Percentiles rank a stretch among this genome's conserved stretches.
These are phyloP conservation scores for Blastocystis hominis DNA, from an alignment of 352 stramenopile genomes.

Conservation along the genomic window DNA sequence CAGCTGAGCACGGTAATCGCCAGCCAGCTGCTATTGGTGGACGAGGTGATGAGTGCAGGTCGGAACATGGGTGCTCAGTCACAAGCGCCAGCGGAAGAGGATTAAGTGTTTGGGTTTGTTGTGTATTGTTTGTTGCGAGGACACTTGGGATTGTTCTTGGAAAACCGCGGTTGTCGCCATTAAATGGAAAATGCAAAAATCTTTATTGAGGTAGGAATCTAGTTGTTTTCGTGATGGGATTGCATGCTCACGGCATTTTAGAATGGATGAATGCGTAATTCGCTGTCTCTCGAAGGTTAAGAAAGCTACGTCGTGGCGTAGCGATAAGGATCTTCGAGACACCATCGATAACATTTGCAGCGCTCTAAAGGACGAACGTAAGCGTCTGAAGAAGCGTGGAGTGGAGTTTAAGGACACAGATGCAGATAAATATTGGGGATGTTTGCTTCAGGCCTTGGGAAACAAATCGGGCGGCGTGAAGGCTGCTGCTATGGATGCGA, in stretches of 20 bases:
- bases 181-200: not conserved
- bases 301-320: constrained; percentile 54
- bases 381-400: constrained; percentile 54
- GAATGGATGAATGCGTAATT: constrained; percentile 57
- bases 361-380: constrained; percentile 37
- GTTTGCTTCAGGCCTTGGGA: constrained; percentile 18
- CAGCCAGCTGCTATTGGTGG: constrained; percentile 40
- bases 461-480: constrained; percentile 48
- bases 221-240: not conserved
- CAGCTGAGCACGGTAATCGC: constrained; percentile 69
- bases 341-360: constrained; percentile 54
- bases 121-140: not conserved
- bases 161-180: not conserved
- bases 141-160: not conserved
- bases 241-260: not conserved
- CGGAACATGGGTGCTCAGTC: constrained; percentile 11
- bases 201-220: not conserved
- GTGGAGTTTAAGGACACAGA: constrained; percentile 52
- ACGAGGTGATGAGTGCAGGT: constrained; percentile 54
- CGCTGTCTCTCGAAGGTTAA: constrained; percentile 55
- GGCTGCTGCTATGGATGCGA: constrained; percentile 38
- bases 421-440: constrained; percentile 57
- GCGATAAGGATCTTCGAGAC: constrained; percentile 56
- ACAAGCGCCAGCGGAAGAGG: not conserved
- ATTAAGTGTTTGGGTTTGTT: constrained; percentile 13